Conservation (phyloP, 1,284 basidiomycete genomes). For the Trichosporon faecale region DNA sequence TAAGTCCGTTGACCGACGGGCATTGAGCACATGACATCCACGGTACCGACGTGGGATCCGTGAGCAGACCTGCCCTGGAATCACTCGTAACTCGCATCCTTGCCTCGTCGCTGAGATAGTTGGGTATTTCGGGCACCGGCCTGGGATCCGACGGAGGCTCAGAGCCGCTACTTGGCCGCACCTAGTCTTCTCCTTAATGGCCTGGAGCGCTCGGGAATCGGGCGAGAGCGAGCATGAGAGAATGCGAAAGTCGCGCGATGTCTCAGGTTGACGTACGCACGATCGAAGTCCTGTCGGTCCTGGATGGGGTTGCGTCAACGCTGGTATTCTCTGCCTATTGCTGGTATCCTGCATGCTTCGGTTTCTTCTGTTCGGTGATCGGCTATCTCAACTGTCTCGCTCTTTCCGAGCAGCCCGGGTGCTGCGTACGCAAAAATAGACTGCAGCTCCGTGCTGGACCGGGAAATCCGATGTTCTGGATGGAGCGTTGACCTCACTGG, state of each 20-base stretch:
- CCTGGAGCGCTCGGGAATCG: not conserved
- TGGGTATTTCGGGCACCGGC: not conserved
- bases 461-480: not conserved
- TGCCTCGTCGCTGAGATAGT: not conserved
- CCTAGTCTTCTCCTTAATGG: not conserved
- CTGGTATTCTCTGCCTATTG: too few species aligned
- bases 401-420: not conserved
- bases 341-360: not conserved
- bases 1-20: not conserved
- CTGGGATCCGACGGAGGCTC: not conserved
- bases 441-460: not conserved
- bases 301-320: not conserved
- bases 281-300: not conserved
- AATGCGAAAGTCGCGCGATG: not conserved
- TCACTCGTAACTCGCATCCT: not conserved
- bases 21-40: not conserved
- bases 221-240: not conserved
- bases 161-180: not conserved
- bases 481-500: not conserved
- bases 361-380: constrained; percentile 11
- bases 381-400: not conserved
- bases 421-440: not conserved
- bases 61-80: not conserved
- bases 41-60: not conserved
- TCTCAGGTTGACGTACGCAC: not conserved